Percentiles rank a stretch among this genome's conserved stretches.
Evolutionary conservation across 2,329 filamentous ascomycete species (phyloP).

Genomic region (Colletotrichum tabaci): DNA sequence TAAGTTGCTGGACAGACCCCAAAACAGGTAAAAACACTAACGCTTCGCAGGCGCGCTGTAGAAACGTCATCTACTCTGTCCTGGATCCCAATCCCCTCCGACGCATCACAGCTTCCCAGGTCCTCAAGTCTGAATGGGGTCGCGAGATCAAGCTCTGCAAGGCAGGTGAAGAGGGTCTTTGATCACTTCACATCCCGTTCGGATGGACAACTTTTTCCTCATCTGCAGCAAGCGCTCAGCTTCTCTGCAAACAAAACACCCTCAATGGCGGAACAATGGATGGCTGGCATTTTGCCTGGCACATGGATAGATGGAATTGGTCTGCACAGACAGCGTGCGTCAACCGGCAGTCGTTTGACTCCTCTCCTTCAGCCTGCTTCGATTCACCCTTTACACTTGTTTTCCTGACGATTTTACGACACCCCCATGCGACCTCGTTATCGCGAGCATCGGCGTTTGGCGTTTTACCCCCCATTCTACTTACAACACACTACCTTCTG

Average conservation of each 20-base stretch:
- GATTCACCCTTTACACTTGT: slow-evolving; percentile 39
- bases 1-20: slow-evolving; percentile 66
- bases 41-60: slow-evolving; percentile 83
- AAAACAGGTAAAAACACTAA: slow-evolving; percentile 16
- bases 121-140: slow-evolving; percentile 98
- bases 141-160: slow-evolving; percentile 98
- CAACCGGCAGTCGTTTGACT: slow-evolving; percentile 29
- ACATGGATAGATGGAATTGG: slow-evolving; percentile 24
- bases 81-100: slow-evolving; percentile 93
- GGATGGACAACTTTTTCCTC: neutral
- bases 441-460: slow-evolving; percentile 44
- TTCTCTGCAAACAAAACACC: neutral
- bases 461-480: slow-evolving; percentile 37
- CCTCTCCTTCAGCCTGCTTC: slow-evolving; percentile 28
- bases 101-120: slow-evolving; percentile 95
- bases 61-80: slow-evolving; percentile 99
- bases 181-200: slow-evolving; percentile 48
- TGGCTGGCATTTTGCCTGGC: slow-evolving; percentile 19
- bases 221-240: neutral
- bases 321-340: slow-evolving; percentile 31
- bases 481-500: slow-evolving; percentile 35
- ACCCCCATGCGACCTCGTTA: slow-evolving; percentile 41
- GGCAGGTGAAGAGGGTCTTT: slow-evolving; percentile 95
- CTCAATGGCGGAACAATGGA: slow-evolving; percentile 25
- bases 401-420: slow-evolving; percentile 42